Evolutionary conservation across 1,139 yeast species (phyloP).

Genomic region (Eremothecium gossypii): DNA sequence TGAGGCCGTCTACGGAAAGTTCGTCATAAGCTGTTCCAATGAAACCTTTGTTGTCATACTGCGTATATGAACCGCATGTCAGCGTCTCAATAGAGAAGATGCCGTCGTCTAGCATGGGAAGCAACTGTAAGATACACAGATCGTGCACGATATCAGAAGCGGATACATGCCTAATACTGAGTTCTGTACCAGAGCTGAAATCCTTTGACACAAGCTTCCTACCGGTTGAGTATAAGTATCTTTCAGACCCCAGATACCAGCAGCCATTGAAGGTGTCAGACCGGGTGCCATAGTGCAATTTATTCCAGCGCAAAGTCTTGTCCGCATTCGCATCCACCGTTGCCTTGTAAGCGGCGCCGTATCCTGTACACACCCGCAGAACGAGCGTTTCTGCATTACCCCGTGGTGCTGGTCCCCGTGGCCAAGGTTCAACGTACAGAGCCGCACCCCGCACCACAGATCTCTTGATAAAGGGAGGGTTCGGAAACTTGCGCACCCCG

Average conservation of each 20-base stretch:
- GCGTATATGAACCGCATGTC: not conserved
- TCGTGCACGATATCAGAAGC: not conserved
- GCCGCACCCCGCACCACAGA: not conserved
- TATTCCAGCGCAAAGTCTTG: too few species aligned
- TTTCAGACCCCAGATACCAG: not conserved
- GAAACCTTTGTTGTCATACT: not conserved
- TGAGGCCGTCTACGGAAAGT: not conserved
- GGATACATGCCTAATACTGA: not conserved
- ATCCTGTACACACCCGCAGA: not conserved
- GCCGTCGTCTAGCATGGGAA: not conserved
- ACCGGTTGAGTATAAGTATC: not conserved
- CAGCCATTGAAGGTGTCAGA: not conserved
- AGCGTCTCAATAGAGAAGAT: not conserved
- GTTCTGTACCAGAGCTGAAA: not conserved
- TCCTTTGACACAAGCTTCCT: not conserved
- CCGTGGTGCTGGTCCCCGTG: too few species aligned
- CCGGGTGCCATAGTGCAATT: too few species aligned
- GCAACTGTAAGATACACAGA: not conserved
- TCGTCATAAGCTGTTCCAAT: not conserved
- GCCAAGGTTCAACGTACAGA: not conserved
- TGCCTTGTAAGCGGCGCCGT: not conserved
- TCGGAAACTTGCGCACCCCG: not conserved
- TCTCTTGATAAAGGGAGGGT: not conserved
- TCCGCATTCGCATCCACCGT: not conserved
- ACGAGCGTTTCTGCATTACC: not conserved